Conservation (phyloP, 2,329 filamentous ascomycete genomes). For the Periconia sp. region DNA sequence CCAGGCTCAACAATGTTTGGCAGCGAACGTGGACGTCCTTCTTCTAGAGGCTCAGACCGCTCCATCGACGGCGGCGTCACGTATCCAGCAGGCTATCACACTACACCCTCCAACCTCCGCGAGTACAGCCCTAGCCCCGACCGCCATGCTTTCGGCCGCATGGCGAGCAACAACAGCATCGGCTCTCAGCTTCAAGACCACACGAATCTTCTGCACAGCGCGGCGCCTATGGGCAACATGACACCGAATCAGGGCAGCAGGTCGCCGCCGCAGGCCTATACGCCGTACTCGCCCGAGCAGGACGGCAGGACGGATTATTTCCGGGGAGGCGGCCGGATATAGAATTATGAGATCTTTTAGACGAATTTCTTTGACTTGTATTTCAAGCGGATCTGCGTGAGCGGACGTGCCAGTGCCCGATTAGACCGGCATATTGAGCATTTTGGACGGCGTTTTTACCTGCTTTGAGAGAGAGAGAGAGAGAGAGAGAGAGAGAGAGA, state of each 20-base stretch:
- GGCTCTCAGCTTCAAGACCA: conserved; percentile 33
- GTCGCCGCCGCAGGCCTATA: conserved; percentile 25
- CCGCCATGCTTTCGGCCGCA: conserved; percentile 19
- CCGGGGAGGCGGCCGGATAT: background rate
- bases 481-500: background rate
- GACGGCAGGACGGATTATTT: conserved; percentile 32
- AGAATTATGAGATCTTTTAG: background rate
- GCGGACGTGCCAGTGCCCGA: too few species aligned
- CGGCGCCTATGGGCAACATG: conserved; percentile 42
- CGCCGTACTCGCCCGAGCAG: conserved; percentile 36
- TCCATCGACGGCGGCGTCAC: conserved; percentile 44
- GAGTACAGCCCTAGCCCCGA: conserved; percentile 50
- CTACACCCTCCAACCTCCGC: conserved; percentile 49
- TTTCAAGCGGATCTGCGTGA: too few species aligned
- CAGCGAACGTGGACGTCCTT: conserved; percentile 28
- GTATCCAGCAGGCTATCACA: conserved; percentile 57
- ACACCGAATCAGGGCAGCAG: conserved; percentile 27
- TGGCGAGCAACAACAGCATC: conserved; percentile 21
- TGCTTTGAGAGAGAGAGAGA: background rate
- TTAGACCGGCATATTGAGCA: too few species aligned
- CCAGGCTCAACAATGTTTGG: conserved; percentile 52
- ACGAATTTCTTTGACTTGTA: conserved; percentile 10
- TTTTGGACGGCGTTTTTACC: too few species aligned
- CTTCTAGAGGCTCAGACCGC: conserved; percentile 33
- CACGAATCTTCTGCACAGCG: conserved; percentile 29